Conservation (phyloP, 345 rosid species). For the Clausena lansium region DNA sequence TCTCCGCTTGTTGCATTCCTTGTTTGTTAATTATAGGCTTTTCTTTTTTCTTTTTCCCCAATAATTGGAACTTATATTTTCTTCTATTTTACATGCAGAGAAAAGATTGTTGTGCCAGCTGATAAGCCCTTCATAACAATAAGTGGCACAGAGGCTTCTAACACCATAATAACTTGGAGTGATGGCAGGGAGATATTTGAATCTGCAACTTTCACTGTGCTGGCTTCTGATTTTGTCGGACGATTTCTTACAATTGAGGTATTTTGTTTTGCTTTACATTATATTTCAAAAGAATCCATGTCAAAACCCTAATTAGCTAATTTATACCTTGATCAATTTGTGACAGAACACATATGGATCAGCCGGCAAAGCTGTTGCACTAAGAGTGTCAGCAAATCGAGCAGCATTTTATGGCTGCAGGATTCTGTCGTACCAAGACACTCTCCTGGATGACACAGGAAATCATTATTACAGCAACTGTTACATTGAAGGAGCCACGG, state of each 20-base stretch:
- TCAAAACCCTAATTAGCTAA: too few relatives aligned
- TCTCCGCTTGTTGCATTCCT: conserved; percentile 12
- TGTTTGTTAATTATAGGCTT: background rate
- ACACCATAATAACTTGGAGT: conserved; percentile 48
- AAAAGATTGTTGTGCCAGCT: conserved; percentile 55
- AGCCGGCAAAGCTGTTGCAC: conserved; percentile 54
- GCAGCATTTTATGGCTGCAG: conserved; percentile 65
- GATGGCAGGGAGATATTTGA: conserved; percentile 50
- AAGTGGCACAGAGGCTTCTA: conserved; percentile 53
- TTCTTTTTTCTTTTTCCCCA: background rate
- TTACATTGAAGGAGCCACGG: conserved; percentile 80
- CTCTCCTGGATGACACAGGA: conserved; percentile 73
- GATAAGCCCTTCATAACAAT: conserved; percentile 73
- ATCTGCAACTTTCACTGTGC: conserved; percentile 54
- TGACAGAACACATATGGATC: conserved; percentile 59
- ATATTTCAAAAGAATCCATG: too few relatives aligned
- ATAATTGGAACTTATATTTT: background rate
- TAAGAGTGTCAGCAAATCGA: conserved; percentile 60
- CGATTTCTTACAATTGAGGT: conserved; percentile 55
- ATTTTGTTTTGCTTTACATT: background rate
- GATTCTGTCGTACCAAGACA: conserved; percentile 66
- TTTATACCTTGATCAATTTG: background rate
- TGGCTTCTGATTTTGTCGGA: conserved; percentile 69
- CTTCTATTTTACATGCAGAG: conserved; percentile 28
- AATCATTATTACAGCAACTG: conserved; percentile 66